Evolutionary conservation across 2,329 filamentous ascomycete species (phyloP), one percentile per base, ranked within the genome.

Genomic region (Graphilbum ipis-grandicollis): DNA sequence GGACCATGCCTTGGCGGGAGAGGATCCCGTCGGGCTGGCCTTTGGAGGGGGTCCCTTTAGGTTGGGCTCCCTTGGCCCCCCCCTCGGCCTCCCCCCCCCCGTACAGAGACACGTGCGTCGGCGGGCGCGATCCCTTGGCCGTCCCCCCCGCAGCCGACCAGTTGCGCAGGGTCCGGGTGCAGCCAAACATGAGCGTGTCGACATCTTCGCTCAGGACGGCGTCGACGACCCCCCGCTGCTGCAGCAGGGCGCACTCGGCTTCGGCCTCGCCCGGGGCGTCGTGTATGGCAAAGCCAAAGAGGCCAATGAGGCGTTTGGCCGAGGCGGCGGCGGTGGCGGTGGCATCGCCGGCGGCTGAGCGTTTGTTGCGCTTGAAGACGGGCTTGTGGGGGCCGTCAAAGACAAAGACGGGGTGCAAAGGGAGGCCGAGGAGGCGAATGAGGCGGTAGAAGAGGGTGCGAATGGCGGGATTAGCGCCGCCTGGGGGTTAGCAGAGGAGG

Each of bases 151-250:
- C 8, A 8, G 5, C 26, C 0, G 81, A 81, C 76, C 83, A 94
- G 48, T 84, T 88, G 35, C 84, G 70, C 31, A 94, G 58, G 0
- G 80, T 88, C 28, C 73, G 58, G 0, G 71, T 75, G 44, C 84
- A 90, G 2, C 90, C 90, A 58, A 96, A 96, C 88, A 96, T 96
- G 48, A 96, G 71, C 2, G 88, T 90, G 52, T 98, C 90, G 31
- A 94, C 85, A 61, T 98, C 90, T 53, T 98, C 86, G 53, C 83
- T 94, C 47, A 98, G 64, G 2, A 96, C 90, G 0, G 83, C 88
- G 54, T 98, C 90, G 1, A 93, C 86, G 9, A 93, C 63, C 1
- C 84, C 85, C 33, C 77, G 68, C 41, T 68, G 66, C 50, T 98
- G 86, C 3, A 98, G 57, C 14, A 90, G 59, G 0, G 90, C 90